Base-by-base conservation (phyloP, 2,329 filamentous ascomycete species). In the Penicillium expansum region DNA sequence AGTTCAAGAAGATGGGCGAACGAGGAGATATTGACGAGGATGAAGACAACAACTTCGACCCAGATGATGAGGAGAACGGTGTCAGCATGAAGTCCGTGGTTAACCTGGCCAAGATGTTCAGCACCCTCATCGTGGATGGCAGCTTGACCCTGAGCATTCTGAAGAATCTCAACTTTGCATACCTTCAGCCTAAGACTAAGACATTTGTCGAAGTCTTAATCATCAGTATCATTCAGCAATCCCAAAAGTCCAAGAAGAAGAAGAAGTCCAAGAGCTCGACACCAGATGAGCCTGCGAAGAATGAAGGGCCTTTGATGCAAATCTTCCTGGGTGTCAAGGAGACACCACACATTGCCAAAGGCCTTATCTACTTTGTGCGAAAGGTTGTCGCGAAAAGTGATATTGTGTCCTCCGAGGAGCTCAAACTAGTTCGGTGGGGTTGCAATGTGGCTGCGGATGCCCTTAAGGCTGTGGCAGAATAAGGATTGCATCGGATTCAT, bases 1-100 rank as follows among this genome's bases (percentile, higher is more conserved):
- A 93, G 10, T 95, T 97, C 74, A 87, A 89, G 67, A 83, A 86
- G 35, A 84, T 97, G 74, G 93, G 92, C n/a, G 92, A 96, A 73
- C 84, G 83, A 22, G 72, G 69, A 14, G 71, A 78, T 45, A 66
- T 79, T 2, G 83, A 89, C 35, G 88, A 89, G 43, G 86, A 85
- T 6, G 86, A 80, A 3, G 83, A 85, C 2, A 79, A 82, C 24
- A 77, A 79, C 8, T 79, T 80, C 13, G 83, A 82, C 5, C 55
- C 62, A 0, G 79, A 80, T 1, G 80, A 81, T 18, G 84, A 86
- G 1, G 73, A 76, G n/a, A 76, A 77, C 20, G 72, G 74, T 10
- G 68, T 86, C 52, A 77, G 77, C 22, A 80, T 83, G 58, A 79
- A 83, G 61, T 82, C 83, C 42, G 78, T 89, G 49, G 85, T 89